These are phyloP conservation scores for Piper longum DNA, from an alignment of 164 flowering plant genomes.

Conservation along the genomic window DNA sequence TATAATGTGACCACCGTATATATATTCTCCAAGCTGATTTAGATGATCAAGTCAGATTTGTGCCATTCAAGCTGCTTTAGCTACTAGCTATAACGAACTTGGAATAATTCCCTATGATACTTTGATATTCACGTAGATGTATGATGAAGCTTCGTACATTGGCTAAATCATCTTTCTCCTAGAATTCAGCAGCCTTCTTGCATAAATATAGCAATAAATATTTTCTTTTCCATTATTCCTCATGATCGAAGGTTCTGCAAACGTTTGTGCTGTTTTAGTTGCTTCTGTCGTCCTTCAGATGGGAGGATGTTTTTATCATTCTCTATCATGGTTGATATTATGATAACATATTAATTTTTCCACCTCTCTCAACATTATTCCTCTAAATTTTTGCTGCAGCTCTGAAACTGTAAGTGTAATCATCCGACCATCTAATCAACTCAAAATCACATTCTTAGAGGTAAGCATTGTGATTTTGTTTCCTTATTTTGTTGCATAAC, in stretches of 20 bases:
- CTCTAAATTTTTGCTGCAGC: constrained; percentile 19
- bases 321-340: background rate
- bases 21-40: too few species aligned
- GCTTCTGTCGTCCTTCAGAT: background rate
- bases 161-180: too few species aligned
- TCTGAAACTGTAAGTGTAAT: constrained; percentile 80
- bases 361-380: too few species aligned
- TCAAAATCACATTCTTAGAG: constrained; percentile 96
- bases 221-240: too few species aligned
- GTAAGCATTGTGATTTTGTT: constrained; percentile 21
- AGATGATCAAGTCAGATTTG: background rate
- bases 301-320: background rate
- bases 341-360: background rate
- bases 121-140: background rate
- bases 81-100: background rate
- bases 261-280: background rate
- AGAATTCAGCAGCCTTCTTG: too few species aligned
- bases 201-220: too few species aligned
- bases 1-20: too few species aligned
- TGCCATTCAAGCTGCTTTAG: background rate
- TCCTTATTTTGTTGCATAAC: background rate
- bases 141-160: background rate
- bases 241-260: too few species aligned
- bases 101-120: too few species aligned
- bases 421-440: constrained; percentile 69